Evolutionary conservation across 208 protist species (phyloP).

Genomic region (Crithidia expoeki): DNA sequence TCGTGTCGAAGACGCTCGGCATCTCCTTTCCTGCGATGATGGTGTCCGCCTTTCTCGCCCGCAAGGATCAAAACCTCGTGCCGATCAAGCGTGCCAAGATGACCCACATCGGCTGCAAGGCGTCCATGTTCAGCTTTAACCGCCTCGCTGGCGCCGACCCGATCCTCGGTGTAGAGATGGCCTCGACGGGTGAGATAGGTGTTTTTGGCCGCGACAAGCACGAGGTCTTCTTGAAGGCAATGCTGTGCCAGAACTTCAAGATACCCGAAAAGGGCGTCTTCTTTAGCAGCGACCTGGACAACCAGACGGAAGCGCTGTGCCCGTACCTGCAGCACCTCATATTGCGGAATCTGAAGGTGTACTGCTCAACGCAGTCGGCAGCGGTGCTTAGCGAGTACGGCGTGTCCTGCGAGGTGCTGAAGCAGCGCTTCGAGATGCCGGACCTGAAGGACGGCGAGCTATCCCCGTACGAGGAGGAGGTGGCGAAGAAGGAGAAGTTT

Average conservation of each 20-base stretch:
- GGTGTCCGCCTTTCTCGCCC: conserved; percentile 82
- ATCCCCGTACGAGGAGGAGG: conserved; percentile 52
- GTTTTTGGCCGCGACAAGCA: conserved; percentile 92
- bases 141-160: conserved; percentile 97
- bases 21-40: conserved; percentile 95
- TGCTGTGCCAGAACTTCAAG: conserved; percentile 84
- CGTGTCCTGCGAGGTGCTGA: conserved; percentile 69
- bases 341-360: conserved; percentile 52
- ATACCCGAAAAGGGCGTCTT: conserved; percentile 86
- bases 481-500: conserved; percentile 68
- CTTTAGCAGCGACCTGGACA: conserved; percentile 77
- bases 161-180: conserved; percentile 99
- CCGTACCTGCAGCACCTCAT: conserved; percentile 62
- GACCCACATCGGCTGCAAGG: conserved; percentile 95
- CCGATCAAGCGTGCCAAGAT: conserved; percentile 90
- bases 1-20: conserved; percentile 96
- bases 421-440: conserved; percentile 39
- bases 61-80: conserved; percentile 72
- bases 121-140: conserved; percentile 98
- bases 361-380: conserved; percentile 73
- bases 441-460: conserved; percentile 3
- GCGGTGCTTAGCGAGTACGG: conserved; percentile 83
- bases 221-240: conserved; percentile 93
- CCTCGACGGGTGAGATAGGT: conserved; percentile 96
- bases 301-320: conserved; percentile 49